Conservation (phyloP, 371 early-diverging fungal species). For the Mucor lusitanicus region DNA sequence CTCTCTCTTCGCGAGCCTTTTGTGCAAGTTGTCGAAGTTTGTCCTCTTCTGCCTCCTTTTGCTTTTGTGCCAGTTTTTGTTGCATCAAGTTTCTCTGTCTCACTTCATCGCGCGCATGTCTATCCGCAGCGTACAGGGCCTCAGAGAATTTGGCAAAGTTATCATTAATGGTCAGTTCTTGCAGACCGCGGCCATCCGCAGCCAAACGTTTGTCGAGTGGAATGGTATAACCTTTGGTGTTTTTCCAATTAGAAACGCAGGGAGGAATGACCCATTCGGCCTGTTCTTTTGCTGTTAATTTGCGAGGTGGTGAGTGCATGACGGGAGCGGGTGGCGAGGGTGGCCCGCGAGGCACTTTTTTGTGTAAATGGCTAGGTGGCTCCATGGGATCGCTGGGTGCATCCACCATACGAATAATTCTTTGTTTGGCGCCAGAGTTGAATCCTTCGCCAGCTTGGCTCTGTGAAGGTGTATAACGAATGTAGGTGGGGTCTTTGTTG, state of each 20-base stretch:
- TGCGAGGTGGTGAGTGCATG: conserved; percentile 96
- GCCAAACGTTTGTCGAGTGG: conserved; percentile 98
- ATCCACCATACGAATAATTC: conserved; percentile 94
- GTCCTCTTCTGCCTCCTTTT: conserved; percentile 93
- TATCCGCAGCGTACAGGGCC: conserved; percentile 91
- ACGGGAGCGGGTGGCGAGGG: conserved; percentile 96
- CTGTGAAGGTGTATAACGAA: conserved; percentile 89
- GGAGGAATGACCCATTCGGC: conserved; percentile 96
- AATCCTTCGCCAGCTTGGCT: conserved; percentile 54
- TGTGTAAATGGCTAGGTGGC: conserved; percentile 90
- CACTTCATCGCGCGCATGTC: conserved; percentile 94
- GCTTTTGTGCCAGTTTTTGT: conserved; percentile 90
- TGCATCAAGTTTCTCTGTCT: conserved; percentile 87
- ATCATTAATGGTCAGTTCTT: conserved; percentile 91
- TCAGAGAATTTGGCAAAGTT: conserved; percentile 96
- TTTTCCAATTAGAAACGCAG: conserved; percentile 98
- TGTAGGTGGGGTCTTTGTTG: conserved; percentile 77
- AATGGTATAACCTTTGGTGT: conserved; percentile 97
- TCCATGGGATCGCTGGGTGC: conserved; percentile 96
- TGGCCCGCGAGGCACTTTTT: conserved; percentile 87
- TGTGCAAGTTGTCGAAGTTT: conserved; percentile 88
- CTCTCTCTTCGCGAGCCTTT: conserved; percentile 85
- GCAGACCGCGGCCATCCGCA: conserved; percentile 94
- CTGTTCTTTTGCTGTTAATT: conserved; percentile 93
- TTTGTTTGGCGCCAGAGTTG: conserved; percentile 70